phyloP scores from a whole-genome alignment of 257 asterid genomes.

The Solanum habrochaites region DNA sequence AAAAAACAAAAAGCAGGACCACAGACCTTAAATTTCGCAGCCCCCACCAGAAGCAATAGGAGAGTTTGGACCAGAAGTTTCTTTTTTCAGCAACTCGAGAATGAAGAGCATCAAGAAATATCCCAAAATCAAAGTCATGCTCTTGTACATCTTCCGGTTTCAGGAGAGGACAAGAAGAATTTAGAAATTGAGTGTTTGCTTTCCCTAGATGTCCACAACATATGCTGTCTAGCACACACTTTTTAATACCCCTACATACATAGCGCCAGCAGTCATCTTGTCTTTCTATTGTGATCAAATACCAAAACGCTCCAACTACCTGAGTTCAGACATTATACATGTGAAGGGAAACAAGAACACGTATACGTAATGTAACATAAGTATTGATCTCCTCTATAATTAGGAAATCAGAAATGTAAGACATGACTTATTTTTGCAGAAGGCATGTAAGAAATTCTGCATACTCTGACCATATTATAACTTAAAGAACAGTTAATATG shows the following conservation, averaged over 20 bases:
- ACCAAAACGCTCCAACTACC: conserved; percentile 59
- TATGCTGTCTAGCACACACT: conserved; percentile 10
- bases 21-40: conserved; percentile 43
- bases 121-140: conserved; percentile 46
- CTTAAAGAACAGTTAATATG: background rate
- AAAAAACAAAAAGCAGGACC: background rate
- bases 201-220: conserved; percentile 15
- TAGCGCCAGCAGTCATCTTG: conserved; percentile 39
- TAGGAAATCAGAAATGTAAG: background rate
- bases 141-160: conserved; percentile 15
- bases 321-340: background rate
- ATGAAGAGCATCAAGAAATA: conserved; percentile 49
- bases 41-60: conserved; percentile 78
- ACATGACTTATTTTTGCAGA: background rate
- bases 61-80: conserved; percentile 22
- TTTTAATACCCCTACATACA: conserved; percentile 8
- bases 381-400: background rate
- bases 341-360: background rate
- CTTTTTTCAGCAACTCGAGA: conserved; percentile 29
- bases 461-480: background rate
- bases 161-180: conserved; percentile 30
- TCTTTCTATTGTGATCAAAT: conserved; percentile 46
- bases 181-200: conserved; percentile 16
- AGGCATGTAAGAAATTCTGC: background rate
- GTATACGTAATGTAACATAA: background rate